These are phyloP conservation scores for Agrocybe pediades DNA, from an alignment of 768 basidiomycete genomes.

Conservation along the genomic window DNA sequence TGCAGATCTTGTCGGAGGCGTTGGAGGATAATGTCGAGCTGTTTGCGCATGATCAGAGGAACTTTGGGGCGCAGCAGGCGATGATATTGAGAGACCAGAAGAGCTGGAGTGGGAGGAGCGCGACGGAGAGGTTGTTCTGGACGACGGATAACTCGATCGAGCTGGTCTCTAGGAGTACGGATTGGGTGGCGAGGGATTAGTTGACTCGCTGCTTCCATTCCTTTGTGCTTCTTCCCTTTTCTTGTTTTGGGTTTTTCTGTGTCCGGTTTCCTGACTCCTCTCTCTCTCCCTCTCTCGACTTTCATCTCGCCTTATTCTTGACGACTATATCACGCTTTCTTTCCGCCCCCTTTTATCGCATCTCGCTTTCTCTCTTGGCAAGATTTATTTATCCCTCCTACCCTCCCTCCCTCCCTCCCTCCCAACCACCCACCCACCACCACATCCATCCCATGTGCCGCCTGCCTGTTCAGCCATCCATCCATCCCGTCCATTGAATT, in stretches of 20 bases:
- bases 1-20: conserved; percentile 85
- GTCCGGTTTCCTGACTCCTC: conserved; percentile 8
- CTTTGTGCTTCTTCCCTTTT: conserved; percentile 2
- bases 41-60: conserved; percentile 92
- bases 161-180: conserved; percentile 80
- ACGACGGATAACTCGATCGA: conserved; percentile 89
- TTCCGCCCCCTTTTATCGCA: background rate
- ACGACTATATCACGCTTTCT: conserved; percentile 18
- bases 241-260: conserved; percentile 9
- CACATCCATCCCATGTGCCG: conserved; percentile 1
- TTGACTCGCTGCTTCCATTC: background rate
- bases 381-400: conserved; percentile 7
- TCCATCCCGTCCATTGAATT: too few species aligned
- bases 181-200: conserved; percentile 82
- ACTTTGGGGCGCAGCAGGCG: conserved; percentile 97
- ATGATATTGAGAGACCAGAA: conserved; percentile 94
- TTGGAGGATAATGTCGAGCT: conserved; percentile 88
- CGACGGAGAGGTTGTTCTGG: conserved; percentile 92
- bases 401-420: background rate
- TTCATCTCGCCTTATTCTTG: conserved; percentile 4
- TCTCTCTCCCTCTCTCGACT: conserved; percentile 2
- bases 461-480: background rate
- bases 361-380: conserved; percentile 12
- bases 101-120: conserved; percentile 90
- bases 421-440: background rate